These are phyloP conservation scores for Gamarada debralockiae DNA, from an alignment of 495 filamentous ascomycete genomes.

Conservation along the genomic window DNA sequence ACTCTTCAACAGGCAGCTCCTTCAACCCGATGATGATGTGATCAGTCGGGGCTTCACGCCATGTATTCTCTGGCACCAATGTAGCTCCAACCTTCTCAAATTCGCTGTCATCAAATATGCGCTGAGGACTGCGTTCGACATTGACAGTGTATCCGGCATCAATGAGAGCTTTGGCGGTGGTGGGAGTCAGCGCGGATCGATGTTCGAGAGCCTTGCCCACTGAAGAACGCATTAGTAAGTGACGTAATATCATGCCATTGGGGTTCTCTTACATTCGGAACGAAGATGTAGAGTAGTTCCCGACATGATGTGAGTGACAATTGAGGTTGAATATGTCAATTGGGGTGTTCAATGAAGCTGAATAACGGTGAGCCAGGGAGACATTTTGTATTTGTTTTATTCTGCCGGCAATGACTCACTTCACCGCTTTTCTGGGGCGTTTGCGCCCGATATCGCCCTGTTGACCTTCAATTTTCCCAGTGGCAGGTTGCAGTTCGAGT, in stretches of 20 bases:
- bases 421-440: too few species aligned
- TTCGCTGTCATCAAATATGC: constrained; percentile 79
- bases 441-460: too few species aligned
- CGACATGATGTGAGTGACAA: constrained; percentile 14
- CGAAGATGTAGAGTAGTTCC: constrained; percentile 25
- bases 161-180: constrained; percentile 73
- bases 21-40: constrained; percentile 90
- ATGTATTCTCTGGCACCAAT: constrained; percentile 78
- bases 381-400: too few species aligned
- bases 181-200: constrained; percentile 34
- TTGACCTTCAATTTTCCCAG: too few species aligned
- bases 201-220: constrained; percentile 24
- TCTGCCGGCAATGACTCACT: too few species aligned
- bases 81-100: constrained; percentile 62
- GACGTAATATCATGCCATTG: constrained; percentile 17
- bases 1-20: constrained; percentile 85
- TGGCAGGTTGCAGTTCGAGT: too few species aligned
- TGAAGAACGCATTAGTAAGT: constrained; percentile 22
- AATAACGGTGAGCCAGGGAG: too few species aligned
- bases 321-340: too few species aligned
- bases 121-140: constrained; percentile 72
- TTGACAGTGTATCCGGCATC: constrained; percentile 81
- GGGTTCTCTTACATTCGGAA: constrained; percentile 22
- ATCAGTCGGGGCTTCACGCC: constrained; percentile 69
- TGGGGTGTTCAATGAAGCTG: too few species aligned